phyloP scores from a whole-genome alignment of 176 grass and related monocot species.

The Zea luxurians region DNA sequence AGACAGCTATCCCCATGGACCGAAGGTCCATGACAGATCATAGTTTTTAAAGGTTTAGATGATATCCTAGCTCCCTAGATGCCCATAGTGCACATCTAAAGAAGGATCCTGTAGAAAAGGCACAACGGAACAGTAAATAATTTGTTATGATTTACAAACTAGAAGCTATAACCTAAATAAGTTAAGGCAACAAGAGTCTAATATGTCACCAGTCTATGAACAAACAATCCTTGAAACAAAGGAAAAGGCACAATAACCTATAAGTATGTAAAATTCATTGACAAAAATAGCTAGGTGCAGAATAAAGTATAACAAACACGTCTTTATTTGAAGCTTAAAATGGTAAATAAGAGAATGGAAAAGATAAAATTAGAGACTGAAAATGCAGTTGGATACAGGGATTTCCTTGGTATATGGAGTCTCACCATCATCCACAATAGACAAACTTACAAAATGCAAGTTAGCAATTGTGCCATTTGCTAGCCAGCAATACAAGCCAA shows the following conservation, averaged over 20 bases:
- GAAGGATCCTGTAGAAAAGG: background rate
- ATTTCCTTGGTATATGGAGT: background rate
- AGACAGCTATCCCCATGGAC: too few relatives aligned
- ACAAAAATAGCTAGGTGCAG: background rate
- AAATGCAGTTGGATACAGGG: background rate
- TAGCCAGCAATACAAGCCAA: background rate
- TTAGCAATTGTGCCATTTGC: background rate
- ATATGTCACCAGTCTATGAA: background rate
- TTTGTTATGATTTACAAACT: background rate
- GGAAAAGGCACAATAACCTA: background rate
- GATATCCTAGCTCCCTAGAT: background rate
- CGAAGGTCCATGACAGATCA: too few relatives aligned
- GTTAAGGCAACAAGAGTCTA: background rate
- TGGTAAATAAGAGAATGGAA: background rate
- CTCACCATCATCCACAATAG: background rate
- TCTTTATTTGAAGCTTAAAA: conserved; percentile 17
- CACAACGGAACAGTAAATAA: background rate
- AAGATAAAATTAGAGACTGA: background rate
- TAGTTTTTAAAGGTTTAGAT: background rate
- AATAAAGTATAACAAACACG: background rate
- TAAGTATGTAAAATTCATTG: background rate
- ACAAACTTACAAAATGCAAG: background rate
- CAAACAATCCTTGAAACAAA: conserved; percentile 2
- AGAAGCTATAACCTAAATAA: background rate
- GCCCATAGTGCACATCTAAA: conserved; percentile 4